These are phyloP conservation scores for Sistotremastrum suecicum DNA, from an alignment of 768 basidiomycete species.

Conservation along the genomic window DNA sequence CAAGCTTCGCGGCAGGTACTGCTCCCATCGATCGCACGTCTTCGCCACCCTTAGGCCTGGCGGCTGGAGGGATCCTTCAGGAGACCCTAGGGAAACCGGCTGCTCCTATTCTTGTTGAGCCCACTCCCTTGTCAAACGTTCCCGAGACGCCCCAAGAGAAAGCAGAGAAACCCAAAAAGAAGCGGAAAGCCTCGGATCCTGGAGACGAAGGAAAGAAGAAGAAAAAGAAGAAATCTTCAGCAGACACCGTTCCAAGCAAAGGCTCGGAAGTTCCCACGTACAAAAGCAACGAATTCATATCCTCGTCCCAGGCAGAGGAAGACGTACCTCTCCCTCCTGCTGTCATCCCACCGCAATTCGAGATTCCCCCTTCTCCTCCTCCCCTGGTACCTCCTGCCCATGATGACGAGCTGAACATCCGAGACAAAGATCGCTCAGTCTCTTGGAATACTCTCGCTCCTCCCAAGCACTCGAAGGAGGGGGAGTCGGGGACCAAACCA, in stretches of 20 bases:
- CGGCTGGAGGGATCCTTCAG: not conserved
- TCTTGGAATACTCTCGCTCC: not conserved
- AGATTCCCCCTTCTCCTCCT: too few relatives aligned
- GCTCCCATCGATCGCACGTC: not conserved
- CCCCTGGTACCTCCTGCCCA: not conserved
- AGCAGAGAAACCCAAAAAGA: not conserved
- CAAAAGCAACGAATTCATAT: conserved; percentile 32
- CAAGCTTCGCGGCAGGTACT: not conserved
- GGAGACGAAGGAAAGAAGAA: not conserved
- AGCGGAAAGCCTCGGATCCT: not conserved
- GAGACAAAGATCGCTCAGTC: conserved; percentile 5
- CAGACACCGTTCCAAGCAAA: conserved; percentile 10
- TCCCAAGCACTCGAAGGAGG: conserved; percentile 11
- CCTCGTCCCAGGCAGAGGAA: conserved; percentile 19
- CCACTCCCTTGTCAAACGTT: not conserved
- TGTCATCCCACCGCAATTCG: not conserved
- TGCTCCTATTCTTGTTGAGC: not conserved
- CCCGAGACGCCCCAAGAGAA: not conserved
- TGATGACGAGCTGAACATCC: conserved; percentile 17
- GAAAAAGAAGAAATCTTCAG: not conserved
- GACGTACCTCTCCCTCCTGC: conserved; percentile 8
- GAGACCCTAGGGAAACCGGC: not conserved
- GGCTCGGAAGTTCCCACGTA: conserved; percentile 18
- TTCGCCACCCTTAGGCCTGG: not conserved
- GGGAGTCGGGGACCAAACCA: conserved; percentile 3